Evolutionary conservation across 2,329 filamentous ascomycete species (phyloP), one percentile per base, ranked within the genome.

Genomic region (Colletotrichum sp.): DNA sequence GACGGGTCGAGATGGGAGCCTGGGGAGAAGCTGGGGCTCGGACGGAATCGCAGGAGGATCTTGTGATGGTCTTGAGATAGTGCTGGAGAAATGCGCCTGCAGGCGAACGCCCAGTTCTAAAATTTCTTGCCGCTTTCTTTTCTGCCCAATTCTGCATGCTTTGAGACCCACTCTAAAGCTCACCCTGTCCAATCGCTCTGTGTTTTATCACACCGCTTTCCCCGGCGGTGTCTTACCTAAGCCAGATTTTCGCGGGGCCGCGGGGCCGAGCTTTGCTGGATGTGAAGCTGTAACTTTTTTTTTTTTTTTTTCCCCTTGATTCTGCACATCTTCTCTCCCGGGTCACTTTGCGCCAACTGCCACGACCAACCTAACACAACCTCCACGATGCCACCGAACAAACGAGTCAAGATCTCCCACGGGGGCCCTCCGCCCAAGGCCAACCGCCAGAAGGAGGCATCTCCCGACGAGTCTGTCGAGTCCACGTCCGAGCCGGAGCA

Each of bases 211-310:
- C 58, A 63, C 58, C 58, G 58, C n/a, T 21, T 63, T 52, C n/a
- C 43, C n/a, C n/a, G 2, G n/a, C 28, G 18, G 58, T 9, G 6
- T 26, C 36, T 15, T 28, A 24, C 18, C 4, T 21, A 36, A 70
- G 28, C 43, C 43, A 52, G 6, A 52, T 76, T 78, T 76, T 71
- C 63, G 76, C 48, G 69, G 57, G 74, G 76, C 71, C 26, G 26
- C 13, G 10, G 18, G 63, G 66, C 64, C 58, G 8, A 61, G 30
- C n/a, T 61, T 61, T 21, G 28, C 58, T n/a, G 21, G 8, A n/a
- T 57, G 69, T 71, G 70, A 58, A 66, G 15, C 26, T 36, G 48
- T 13, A 21, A 8, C n/a, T 52, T 21, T 52, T 52, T 52, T 52
- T 21, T 21, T 52, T 48, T 48, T 48, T 21, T 48, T 48, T 32